Percentiles rank a stretch among this genome's conserved stretches.
phyloP scores from a whole-genome alignment of 2,329 filamentous ascomycete genomes.

The Fusarium piperis region DNA sequence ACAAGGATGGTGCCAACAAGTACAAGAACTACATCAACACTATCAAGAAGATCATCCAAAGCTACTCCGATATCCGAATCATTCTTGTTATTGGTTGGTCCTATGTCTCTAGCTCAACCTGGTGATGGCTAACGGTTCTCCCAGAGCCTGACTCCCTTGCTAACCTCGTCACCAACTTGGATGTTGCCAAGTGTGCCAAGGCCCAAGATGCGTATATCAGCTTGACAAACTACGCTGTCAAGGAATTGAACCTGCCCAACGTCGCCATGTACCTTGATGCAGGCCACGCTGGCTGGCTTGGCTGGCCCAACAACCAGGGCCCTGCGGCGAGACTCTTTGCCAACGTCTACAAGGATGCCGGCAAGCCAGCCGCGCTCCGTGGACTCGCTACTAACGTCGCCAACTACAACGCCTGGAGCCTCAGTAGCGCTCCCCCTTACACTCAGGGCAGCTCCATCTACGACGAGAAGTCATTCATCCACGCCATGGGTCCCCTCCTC shows the following conservation, averaged over 20 bases:
- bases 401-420: constrained; percentile 64
- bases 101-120: accelerated
- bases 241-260: constrained; percentile 62
- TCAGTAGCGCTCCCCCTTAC: constrained; percentile 55
- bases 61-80: constrained; percentile 55
- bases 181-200: constrained; percentile 59
- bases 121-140: not conserved
- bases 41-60: constrained; percentile 53
- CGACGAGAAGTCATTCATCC: constrained; percentile 66
- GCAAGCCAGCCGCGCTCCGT: constrained; percentile 60
- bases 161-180: constrained; percentile 66
- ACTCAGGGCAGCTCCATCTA: constrained; percentile 59
- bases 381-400: constrained; percentile 68
- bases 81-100: constrained; percentile 56
- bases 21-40: constrained; percentile 66
- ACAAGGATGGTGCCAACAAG: constrained; percentile 59
- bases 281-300: constrained; percentile 68
- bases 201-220: constrained; percentile 60
- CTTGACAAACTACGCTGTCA: constrained; percentile 61
- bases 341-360: constrained; percentile 59
- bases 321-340: constrained; percentile 60
- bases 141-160: constrained; percentile 67
- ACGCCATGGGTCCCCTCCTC: constrained; percentile 73
- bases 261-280: constrained; percentile 68
- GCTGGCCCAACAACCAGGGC: constrained; percentile 63